A percentile compares a stretch with the other conserved stretches of the same genome.
Evolutionary conservation across 345 rosid species (phyloP).

Genomic region (Ceriops decandra): DNA sequence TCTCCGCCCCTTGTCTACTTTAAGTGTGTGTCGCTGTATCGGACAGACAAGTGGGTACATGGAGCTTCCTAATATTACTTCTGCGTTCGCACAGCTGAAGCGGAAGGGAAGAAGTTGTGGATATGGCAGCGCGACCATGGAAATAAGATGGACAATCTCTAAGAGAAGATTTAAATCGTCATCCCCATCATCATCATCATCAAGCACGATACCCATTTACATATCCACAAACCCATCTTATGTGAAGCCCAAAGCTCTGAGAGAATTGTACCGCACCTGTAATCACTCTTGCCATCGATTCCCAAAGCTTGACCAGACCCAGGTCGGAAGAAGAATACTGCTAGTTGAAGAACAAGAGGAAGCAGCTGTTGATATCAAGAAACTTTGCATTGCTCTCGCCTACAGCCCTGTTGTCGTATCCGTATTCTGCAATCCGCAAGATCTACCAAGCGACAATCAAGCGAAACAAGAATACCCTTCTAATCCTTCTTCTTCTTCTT

Average conservation of each 20-base stretch:
- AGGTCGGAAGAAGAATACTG: too few relatives aligned
- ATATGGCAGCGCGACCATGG: too few relatives aligned
- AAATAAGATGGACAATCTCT: too few relatives aligned
- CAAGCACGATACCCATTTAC: background rate
- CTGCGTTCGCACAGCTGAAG: too few relatives aligned
- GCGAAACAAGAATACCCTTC: too few relatives aligned
- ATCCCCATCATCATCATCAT: background rate
- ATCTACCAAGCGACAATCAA: too few relatives aligned
- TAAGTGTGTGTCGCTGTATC: too few relatives aligned
- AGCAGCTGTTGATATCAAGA: conserved; percentile 44
- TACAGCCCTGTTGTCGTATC: conserved; percentile 64
- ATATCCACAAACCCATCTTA: conserved; percentile 60
- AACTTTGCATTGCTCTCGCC: conserved; percentile 62
- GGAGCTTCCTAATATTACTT: too few relatives aligned
- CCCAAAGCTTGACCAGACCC: conserved; percentile 28
- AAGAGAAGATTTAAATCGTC: conserved; percentile 7
- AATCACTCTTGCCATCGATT: conserved; percentile 61
- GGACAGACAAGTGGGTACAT: too few relatives aligned
- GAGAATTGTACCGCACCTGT: background rate
- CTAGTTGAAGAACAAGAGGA: conserved; percentile 4
- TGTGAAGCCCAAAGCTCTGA: conserved; percentile 42
- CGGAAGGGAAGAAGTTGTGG: too few relatives aligned
- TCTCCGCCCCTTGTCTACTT: too few relatives aligned
- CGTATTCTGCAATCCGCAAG: conserved; percentile 48
- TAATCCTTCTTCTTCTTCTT: too few relatives aligned